phyloP scores from a whole-genome alignment of 306 rosid species.

The Vigna mungo region DNA sequence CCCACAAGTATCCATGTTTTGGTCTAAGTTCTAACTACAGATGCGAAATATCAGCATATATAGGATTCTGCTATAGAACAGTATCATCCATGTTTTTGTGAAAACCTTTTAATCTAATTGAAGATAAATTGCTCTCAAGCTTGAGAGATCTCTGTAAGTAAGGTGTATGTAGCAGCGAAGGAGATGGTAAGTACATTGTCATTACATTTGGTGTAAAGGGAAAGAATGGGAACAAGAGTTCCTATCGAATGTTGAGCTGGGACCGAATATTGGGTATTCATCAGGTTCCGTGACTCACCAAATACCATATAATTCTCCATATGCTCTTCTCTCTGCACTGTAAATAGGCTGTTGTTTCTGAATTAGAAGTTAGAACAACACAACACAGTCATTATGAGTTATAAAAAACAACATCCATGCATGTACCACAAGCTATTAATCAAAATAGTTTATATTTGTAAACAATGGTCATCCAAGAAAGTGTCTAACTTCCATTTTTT shows the following conservation, averaged over 20 bases:
- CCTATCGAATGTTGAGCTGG: too few species aligned
- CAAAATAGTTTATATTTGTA: too few species aligned
- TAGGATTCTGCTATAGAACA: background rate
- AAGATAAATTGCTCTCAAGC: constrained; percentile 23
- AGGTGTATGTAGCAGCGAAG: background rate
- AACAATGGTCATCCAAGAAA: too few species aligned
- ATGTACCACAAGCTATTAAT: background rate
- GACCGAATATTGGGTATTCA: too few species aligned
- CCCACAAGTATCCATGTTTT: background rate
- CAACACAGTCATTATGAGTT: background rate
- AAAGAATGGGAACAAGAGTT: too few species aligned
- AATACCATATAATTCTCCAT: background rate
- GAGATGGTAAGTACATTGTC: background rate
- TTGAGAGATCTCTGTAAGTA: background rate
- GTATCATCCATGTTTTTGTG: background rate
- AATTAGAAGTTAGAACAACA: constrained; percentile 1
- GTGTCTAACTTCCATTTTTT: too few species aligned
- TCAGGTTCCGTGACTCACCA: background rate
- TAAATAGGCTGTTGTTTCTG: background rate
- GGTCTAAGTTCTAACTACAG: background rate
- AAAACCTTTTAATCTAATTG: background rate
- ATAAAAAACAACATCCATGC: background rate
- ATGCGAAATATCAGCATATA: background rate
- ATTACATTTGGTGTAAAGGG: too few species aligned
- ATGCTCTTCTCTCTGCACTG: background rate